phyloP scores from a whole-genome alignment of 2,329 filamentous ascomycete genomes.

The Pseudogymnoascus sp. region DNA sequence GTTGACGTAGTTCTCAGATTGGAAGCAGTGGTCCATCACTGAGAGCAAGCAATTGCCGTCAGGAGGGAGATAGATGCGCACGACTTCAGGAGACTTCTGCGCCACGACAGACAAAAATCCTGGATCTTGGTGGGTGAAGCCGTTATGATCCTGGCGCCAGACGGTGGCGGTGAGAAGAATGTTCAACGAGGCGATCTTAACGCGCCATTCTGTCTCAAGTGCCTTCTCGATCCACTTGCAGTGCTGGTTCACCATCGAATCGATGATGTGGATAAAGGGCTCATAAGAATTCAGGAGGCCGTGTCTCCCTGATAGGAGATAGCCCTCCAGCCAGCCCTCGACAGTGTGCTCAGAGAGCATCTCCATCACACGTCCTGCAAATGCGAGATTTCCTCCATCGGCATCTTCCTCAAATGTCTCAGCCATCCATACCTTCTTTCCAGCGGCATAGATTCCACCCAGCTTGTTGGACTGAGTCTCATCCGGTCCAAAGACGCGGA shows the following conservation, averaged over 20 bases:
- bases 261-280: constrained; percentile 74
- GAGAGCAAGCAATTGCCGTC: constrained; percentile 73
- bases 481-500: constrained; percentile 71
- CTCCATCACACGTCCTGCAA: constrained; percentile 68
- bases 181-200: constrained; percentile 66
- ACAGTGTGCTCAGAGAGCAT: constrained; percentile 76
- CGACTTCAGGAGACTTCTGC: constrained; percentile 73
- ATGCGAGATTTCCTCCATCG: constrained; percentile 65
- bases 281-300: constrained; percentile 75
- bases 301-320: constrained; percentile 65
- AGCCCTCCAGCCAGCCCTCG: constrained; percentile 76
- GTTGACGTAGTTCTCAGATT: constrained; percentile 70
- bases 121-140: constrained; percentile 74
- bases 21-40: constrained; percentile 68
- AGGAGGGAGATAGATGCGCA: constrained; percentile 72
- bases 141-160: constrained; percentile 78
- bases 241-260: constrained; percentile 81
- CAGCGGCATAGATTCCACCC: constrained; percentile 59
- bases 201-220: constrained; percentile 70
- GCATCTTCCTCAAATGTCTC: constrained; percentile 70
- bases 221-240: constrained; percentile 82
- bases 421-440: constrained; percentile 74
- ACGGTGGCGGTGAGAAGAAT: constrained; percentile 72
- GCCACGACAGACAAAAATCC: constrained; percentile 72
- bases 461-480: constrained; percentile 80